Conservation (phyloP, 306 rosid genomes). For the Malus orientalis region DNA sequence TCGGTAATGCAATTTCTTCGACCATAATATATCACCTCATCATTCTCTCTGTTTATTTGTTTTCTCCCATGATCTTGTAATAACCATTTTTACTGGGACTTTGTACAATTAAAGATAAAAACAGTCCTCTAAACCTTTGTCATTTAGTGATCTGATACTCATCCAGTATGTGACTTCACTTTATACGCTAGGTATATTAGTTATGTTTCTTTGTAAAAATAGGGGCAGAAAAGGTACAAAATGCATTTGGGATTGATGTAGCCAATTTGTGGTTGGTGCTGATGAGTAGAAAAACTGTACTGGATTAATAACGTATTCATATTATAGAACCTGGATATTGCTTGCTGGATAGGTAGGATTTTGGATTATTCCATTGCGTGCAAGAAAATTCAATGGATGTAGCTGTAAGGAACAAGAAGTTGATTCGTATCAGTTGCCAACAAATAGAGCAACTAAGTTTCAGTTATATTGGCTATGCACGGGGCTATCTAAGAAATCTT, state of each 20-base stretch:
- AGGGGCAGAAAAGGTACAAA: not conserved
- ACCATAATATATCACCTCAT: not conserved
- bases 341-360: not conserved
- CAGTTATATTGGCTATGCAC: not conserved
- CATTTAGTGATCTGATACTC: not conserved
- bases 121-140: not conserved
- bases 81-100: not conserved
- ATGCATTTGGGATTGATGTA: not conserved
- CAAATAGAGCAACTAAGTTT: not conserved
- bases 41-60: not conserved
- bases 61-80: not conserved
- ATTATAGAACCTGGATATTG: not conserved
- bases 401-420: not conserved
- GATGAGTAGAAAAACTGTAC: not conserved
- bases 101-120: not conserved
- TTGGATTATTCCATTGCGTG: not conserved
- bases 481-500: not conserved
- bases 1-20: conserved; percentile 45
- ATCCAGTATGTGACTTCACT: not conserved
- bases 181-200: not conserved
- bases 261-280: not conserved
- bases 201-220: not conserved
- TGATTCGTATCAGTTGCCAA: not conserved
- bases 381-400: not conserved
- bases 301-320: not conserved